phyloP scores from a whole-genome alignment of 345 rosid species.

The Rhodamnia rubescens region DNA sequence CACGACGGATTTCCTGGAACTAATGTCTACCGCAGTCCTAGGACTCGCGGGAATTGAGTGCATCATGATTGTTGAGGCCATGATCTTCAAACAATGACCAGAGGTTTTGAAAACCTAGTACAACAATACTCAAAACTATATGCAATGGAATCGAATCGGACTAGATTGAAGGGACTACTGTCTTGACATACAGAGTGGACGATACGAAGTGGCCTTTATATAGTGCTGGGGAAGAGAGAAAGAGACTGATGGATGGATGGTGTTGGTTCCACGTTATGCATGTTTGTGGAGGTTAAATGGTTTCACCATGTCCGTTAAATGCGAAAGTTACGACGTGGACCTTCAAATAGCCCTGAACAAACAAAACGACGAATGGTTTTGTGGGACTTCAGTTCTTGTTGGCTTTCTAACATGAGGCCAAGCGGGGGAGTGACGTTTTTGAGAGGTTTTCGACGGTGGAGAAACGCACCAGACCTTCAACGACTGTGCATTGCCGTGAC shows the following conservation, averaged over 20 bases:
- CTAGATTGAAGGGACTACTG: not conserved
- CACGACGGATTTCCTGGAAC: conserved; percentile 2
- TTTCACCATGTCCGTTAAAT: not conserved
- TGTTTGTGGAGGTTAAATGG: not conserved
- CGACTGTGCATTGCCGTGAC: rapidly evolving
- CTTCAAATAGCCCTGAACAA: not conserved
- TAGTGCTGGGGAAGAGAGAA: not conserved
- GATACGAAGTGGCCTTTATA: not conserved
- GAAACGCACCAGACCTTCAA: not conserved
- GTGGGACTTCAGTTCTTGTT: not conserved
- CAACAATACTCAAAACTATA: not conserved
- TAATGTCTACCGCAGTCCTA: not conserved
- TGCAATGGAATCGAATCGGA: not conserved
- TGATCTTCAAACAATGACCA: not conserved
- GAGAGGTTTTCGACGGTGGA: not conserved
- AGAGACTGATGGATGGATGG: not conserved
- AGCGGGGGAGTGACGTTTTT: not conserved
- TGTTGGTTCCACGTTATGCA: not conserved
- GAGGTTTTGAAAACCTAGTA: not conserved
- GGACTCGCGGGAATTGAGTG: conserved; percentile 24
- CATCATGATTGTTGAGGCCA: not conserved
- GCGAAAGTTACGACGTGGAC: not conserved
- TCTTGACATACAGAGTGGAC: too few relatives aligned
- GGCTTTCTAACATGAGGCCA: not conserved
- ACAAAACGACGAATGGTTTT: not conserved